phyloP scores from a whole-genome alignment of 805 yeast species.

The Metschnikowia cerradonensis region DNA sequence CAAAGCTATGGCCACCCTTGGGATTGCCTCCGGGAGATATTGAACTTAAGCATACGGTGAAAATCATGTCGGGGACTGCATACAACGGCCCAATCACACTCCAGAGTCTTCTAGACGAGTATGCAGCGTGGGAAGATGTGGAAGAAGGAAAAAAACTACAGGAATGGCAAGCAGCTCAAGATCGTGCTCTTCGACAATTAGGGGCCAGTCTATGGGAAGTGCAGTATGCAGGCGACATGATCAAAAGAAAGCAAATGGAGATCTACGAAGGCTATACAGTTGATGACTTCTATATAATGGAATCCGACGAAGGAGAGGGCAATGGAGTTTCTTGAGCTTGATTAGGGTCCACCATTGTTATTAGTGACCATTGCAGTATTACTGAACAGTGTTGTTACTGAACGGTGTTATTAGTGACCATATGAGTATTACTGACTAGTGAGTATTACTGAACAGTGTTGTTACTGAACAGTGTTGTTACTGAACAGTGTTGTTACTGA shows the following conservation, averaged over 20 bases:
- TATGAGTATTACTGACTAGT: too few species aligned
- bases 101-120: not conserved
- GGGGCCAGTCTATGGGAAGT: slow-evolving; percentile 4
- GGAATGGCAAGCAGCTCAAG: slow-evolving; percentile 5
- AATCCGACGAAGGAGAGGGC: not conserved
- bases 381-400: too few species aligned
- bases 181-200: slow-evolving; percentile 5
- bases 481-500: too few species aligned
- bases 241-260: not conserved
- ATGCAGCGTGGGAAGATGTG: slow-evolving; percentile 5
- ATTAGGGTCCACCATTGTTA: too few species aligned
- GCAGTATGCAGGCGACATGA: not conserved
- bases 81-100: not conserved
- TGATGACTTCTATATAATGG: not conserved
- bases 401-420: too few species aligned
- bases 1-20: slow-evolving; percentile 7
- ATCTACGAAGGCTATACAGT: not conserved
- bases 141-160: not conserved
- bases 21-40: slow-evolving; percentile 6
- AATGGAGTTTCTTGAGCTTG: too few species aligned
- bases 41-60: slow-evolving; percentile 2
- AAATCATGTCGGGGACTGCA: not conserved
- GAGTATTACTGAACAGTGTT: too few species aligned
- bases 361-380: too few species aligned
- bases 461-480: too few species aligned